Percentiles rank a stretch among this genome's conserved stretches.
Evolutionary conservation across 805 yeast species (phyloP).

Genomic region (Barnettozyma sucrosica): DNA sequence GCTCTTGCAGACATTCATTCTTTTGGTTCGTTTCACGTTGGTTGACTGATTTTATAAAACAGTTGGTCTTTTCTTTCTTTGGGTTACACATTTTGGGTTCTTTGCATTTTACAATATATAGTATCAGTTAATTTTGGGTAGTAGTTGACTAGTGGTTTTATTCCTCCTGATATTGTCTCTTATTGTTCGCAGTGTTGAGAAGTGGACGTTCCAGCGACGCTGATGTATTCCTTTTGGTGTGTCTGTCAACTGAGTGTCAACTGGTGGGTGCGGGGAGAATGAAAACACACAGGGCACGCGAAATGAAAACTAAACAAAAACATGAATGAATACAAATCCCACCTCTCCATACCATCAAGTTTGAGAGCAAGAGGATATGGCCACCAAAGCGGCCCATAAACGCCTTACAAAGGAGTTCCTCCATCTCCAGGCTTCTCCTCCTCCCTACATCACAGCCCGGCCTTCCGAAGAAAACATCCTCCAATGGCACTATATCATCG

Average conservation of each 20-base stretch:
- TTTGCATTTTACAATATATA: neutral
- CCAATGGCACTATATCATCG: conserved; percentile 88
- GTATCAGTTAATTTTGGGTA: neutral
- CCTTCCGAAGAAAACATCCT: conserved; percentile 82
- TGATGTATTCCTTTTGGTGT: too few relatives aligned
- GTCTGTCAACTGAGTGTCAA: too few relatives aligned
- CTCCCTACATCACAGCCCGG: conserved; percentile 75
- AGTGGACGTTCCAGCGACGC: too few relatives aligned
- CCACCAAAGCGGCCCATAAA: conserved; percentile 36
- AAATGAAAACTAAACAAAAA: too few relatives aligned
- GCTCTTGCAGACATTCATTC: neutral
- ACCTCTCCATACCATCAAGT: too few relatives aligned
- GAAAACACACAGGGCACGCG: too few relatives aligned
- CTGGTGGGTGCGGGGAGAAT: too few relatives aligned
- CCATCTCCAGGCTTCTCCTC: conserved; percentile 65
- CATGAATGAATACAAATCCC: too few relatives aligned
- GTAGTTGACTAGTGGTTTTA: neutral
- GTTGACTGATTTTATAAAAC: neutral
- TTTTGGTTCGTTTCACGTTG: conserved; percentile 2
- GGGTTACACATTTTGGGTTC: neutral
- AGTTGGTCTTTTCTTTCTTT: neutral
- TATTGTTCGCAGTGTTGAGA: too few relatives aligned
- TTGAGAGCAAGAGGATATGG: conserved; percentile 25
- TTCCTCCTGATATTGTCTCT: too few relatives aligned
- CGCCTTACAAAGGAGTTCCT: conserved; percentile 75